Conservation (phyloP, 139 green algal species). For the Prasinococcaceae sp. region DNA sequence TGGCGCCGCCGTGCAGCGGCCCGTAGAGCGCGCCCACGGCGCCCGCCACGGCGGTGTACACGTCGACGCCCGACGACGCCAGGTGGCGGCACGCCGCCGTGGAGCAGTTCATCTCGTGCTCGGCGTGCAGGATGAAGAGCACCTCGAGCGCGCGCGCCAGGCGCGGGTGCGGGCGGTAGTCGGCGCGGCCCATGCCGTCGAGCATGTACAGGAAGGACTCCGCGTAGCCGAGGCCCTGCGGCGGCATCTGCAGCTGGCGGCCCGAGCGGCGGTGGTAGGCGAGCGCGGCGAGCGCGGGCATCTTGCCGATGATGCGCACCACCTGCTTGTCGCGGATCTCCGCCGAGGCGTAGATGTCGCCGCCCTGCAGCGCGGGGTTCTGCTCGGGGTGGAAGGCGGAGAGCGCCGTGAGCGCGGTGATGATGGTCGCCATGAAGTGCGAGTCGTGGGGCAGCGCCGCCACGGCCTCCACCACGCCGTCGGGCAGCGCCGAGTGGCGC, state of each 20-base stretch:
- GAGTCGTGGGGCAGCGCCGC: slow-evolving; percentile 74
- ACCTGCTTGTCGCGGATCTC: slow-evolving; percentile 95
- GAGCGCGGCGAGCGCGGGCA: slow-evolving; percentile 67
- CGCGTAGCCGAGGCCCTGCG: slow-evolving; percentile 69
- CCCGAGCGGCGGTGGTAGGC: slow-evolving; percentile 87
- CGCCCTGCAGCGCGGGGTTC: slow-evolving; percentile 84
- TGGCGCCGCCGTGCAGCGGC: slow-evolving; percentile 91
- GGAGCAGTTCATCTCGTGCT: slow-evolving; percentile 98
- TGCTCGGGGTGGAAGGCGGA: slow-evolving; percentile 72
- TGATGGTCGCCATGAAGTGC: slow-evolving; percentile 84
- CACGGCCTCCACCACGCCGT: slow-evolving; percentile 49
- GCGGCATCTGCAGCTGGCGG: slow-evolving; percentile 50
- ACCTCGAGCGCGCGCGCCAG: slow-evolving; percentile 54
- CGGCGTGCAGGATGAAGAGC: slow-evolving; percentile 92
- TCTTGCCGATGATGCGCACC: slow-evolving; percentile 73
- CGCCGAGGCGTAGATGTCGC: slow-evolving; percentile 70
- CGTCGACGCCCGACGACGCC: slow-evolving; percentile 67
- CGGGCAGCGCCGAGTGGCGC: slow-evolving; percentile 66
- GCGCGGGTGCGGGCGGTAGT: slow-evolving; percentile 70
- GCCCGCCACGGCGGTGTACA: slow-evolving; percentile 80
- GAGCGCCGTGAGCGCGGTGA: slow-evolving; percentile 64
- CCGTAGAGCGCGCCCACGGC: slow-evolving; percentile 94
- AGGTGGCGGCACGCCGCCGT: slow-evolving; percentile 69
- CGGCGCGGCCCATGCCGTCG: slow-evolving; percentile 48
- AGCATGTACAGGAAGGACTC: slow-evolving; percentile 99